phyloP scores from a whole-genome alignment of 352 stramenopile genomes.

The Phytopythium montanum region DNA sequence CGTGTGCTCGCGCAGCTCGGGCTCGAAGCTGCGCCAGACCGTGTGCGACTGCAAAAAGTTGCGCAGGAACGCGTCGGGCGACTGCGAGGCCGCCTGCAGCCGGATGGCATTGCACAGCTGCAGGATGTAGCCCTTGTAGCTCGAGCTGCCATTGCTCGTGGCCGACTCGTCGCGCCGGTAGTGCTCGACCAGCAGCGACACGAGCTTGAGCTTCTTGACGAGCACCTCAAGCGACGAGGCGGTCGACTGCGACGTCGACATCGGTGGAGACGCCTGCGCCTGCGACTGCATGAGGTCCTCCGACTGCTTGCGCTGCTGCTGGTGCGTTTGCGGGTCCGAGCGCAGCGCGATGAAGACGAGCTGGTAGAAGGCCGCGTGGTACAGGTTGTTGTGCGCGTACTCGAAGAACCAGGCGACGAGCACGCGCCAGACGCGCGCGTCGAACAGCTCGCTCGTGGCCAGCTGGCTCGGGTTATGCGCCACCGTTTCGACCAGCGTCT shows the following conservation, averaged over 20 bases:
- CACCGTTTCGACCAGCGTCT: constrained; percentile 83
- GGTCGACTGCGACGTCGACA: not conserved
- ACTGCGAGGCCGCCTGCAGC: constrained; percentile 84
- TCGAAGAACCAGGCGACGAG: constrained; percentile 89
- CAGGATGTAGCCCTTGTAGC: constrained; percentile 87
- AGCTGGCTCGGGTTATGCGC: constrained; percentile 72
- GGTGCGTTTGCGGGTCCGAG: constrained; percentile 67
- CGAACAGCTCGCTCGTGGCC: constrained; percentile 49
- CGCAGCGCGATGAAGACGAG: constrained; percentile 86
- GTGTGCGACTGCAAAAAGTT: constrained; percentile 90
- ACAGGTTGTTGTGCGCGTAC: constrained; percentile 91
- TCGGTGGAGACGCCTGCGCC: not conserved
- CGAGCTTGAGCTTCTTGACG: constrained; percentile 87
- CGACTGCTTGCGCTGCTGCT: constrained; percentile 3
- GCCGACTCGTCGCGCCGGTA: constrained; percentile 54
- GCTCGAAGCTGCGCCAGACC: constrained; percentile 74
- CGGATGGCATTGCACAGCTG: constrained; percentile 89
- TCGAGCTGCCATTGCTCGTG: constrained; percentile 66
- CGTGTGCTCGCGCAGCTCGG: constrained; percentile 59
- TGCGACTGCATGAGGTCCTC: constrained; percentile 1
- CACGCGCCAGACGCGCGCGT: constrained; percentile 84
- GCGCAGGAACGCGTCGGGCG: constrained; percentile 84
- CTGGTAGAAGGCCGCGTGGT: constrained; percentile 88
- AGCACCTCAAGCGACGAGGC: constrained; percentile 63
- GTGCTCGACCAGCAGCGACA: constrained; percentile 81